A percentile compares a stretch with the other conserved stretches of the same genome.
These are phyloP conservation scores for Fusarium longipes DNA, from an alignment of 2,329 filamentous ascomycete genomes.

Conservation along the genomic window DNA sequence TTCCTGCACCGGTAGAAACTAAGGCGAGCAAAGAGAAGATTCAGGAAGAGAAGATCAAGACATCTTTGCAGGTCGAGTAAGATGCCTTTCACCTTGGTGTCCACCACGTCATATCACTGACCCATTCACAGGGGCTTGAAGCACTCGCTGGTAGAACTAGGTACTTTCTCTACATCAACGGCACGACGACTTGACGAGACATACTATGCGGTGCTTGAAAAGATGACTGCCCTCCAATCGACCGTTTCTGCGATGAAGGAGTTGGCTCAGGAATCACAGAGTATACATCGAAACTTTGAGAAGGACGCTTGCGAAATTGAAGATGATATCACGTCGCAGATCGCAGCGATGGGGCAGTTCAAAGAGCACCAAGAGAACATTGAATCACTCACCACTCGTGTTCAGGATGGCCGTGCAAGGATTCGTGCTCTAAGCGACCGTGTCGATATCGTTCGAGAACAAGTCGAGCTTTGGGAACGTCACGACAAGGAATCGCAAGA, in stretches of 20 bases:
- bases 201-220: constrained; percentile 79
- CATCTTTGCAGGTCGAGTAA: constrained; percentile 50
- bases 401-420: constrained; percentile 68
- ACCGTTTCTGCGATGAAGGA: constrained; percentile 74
- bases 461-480: constrained; percentile 75
- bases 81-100: constrained; percentile 7
- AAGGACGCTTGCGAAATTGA: constrained; percentile 69
- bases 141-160: constrained; percentile 65
- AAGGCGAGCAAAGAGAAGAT: constrained; percentile 52
- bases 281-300: constrained; percentile 69
- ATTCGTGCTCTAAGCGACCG: constrained; percentile 70
- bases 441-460: constrained; percentile 71
- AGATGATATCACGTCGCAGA: constrained; percentile 68
- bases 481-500: constrained; percentile 76
- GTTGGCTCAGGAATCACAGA: constrained; percentile 70
- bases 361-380: constrained; percentile 73
- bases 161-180: constrained; percentile 69
- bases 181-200: constrained; percentile 77
- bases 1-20: constrained; percentile 28
- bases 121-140: constrained; percentile 56
- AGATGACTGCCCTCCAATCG: constrained; percentile 70
- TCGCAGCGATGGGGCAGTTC: constrained; percentile 71
- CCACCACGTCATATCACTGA: constrained; percentile 37
- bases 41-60: constrained; percentile 52
- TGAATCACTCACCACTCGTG: constrained; percentile 68